These are phyloP conservation scores for Aschersonia sp. DNA, from an alignment of 2,329 filamentous ascomycete species.

Conservation along the genomic window DNA sequence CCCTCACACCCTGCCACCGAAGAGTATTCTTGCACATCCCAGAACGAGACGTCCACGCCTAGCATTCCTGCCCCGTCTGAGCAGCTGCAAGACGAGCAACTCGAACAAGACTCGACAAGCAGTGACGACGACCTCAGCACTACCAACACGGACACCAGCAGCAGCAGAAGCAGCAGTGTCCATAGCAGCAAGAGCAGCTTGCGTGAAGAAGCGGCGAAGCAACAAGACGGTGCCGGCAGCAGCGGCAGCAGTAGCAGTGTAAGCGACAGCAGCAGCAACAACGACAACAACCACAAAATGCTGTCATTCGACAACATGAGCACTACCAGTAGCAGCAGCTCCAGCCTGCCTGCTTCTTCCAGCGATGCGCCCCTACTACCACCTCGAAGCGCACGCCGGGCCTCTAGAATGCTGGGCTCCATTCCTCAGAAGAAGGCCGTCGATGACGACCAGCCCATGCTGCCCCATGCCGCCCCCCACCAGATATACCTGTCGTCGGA, in stretches of 20 bases:
- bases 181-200: background rate
- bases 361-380: slow-evolving; percentile 27
- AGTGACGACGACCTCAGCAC: background rate
- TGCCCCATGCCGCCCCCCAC: slow-evolving; percentile 32
- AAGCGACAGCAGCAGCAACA: background rate
- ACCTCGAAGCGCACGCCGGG: slow-evolving; percentile 32
- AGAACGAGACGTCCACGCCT: background rate
- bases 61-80: background rate
- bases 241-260: background rate
- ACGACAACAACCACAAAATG: slow-evolving; percentile 11
- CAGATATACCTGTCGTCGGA: slow-evolving; percentile 51
- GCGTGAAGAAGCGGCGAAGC: background rate
- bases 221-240: background rate
- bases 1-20: slow-evolving; percentile 3
- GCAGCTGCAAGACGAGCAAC: background rate
- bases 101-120: slow-evolving; percentile 2
- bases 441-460: slow-evolving; percentile 14
- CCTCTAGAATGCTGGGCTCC: slow-evolving; percentile 24
- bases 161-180: background rate
- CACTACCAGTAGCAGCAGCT: slow-evolving; percentile 6
- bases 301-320: slow-evolving; percentile 11
- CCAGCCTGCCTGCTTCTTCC: slow-evolving; percentile 8
- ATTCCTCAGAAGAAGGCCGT: slow-evolving; percentile 19
- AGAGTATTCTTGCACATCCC: background rate
- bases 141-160: slow-evolving; percentile 1